Base-by-base conservation (phyloP, 257 asterid genomes). In the Lycium barbarum region DNA sequence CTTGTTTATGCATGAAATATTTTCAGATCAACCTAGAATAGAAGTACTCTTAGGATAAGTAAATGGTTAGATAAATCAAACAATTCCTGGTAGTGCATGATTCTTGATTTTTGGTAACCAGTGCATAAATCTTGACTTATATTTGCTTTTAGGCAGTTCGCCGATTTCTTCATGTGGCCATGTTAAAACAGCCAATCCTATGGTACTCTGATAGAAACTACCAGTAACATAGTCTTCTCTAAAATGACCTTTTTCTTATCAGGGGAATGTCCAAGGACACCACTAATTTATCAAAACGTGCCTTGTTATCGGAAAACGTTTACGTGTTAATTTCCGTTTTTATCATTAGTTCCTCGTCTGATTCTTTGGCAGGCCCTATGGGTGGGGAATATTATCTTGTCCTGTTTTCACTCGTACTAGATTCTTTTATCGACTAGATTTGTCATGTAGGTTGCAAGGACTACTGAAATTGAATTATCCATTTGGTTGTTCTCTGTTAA, bases 391-490 rank as follows among this genome's bases (percentile, higher is more conserved):
- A 51, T 51, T 12, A n/a, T 49, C 63, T 3, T 49, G 10, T 49
- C 45, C 63, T 13, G 15, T 76, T 76, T 49, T 17, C 62, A 12
- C 45, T 49, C 0, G 20, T 61, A 49, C 45, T 13, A 74, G 61
- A 47, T 47, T 11, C 5, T 73, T 36, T 12, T 47, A 14, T 11
- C 20, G 59, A 20, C 61, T 11, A 22, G 81, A 49, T 74, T 22
- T 74, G 22, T n/a, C 81, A 74, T 74, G 14, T 49, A 49, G 59
- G 62, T 74, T 49, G n/a, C 18, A n/a, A 74, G 81, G 62, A 74
- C 61, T 22, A 47, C 40, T 47, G 9, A 45, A n/a, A 72, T 12
- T 10, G 36, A 4, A 72, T 72, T 43, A 72, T 72, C 18, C 38
- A 45, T 73, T 73, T 72, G 36, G 81, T 49, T 47, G 61, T 12